Conservation (phyloP, 371 early-diverging fungal species). For the Blakeslea trispora region DNA sequence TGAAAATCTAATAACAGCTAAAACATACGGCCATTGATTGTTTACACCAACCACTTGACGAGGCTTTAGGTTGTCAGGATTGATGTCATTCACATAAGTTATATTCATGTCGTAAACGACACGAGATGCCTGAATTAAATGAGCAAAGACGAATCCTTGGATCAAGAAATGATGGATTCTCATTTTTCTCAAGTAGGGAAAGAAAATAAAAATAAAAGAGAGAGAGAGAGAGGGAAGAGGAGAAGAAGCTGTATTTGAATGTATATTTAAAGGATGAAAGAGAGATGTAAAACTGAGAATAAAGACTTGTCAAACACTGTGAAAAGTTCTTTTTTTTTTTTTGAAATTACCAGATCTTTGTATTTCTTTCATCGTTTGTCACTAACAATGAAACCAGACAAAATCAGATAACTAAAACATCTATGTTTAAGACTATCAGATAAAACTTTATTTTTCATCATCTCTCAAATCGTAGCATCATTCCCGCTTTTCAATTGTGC, state of each 20-base stretch:
- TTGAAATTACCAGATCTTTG: background rate
- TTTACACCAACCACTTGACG: constrained; percentile 77
- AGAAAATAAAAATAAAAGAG: constrained; percentile 1
- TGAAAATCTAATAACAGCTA: background rate
- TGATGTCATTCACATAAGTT: constrained; percentile 60
- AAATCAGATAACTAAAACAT: too few species aligned
- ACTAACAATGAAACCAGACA: too few species aligned
- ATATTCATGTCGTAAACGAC: constrained; percentile 74
- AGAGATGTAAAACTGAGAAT: too few species aligned
- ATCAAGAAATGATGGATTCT: background rate
- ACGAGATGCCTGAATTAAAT: constrained; percentile 41
- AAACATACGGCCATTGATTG: constrained; percentile 68
- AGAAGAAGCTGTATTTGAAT: constrained; percentile 1
- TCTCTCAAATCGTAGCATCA: too few species aligned
- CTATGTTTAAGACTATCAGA: too few species aligned
- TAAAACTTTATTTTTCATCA: too few species aligned
- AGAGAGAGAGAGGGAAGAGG: constrained; percentile 10
- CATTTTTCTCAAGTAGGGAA: constrained; percentile 1
- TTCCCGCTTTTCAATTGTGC: too few species aligned
- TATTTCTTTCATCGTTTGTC: too few species aligned
- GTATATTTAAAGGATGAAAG: too few species aligned
- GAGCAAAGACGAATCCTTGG: constrained; percentile 32
- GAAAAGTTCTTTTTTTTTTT: too few species aligned
- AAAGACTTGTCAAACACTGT: too few species aligned
- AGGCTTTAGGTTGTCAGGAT: constrained; percentile 65